Evolutionary conservation across 1,284 basidiomycete species (phyloP).

Genomic region (Farysia itapuensis): DNA sequence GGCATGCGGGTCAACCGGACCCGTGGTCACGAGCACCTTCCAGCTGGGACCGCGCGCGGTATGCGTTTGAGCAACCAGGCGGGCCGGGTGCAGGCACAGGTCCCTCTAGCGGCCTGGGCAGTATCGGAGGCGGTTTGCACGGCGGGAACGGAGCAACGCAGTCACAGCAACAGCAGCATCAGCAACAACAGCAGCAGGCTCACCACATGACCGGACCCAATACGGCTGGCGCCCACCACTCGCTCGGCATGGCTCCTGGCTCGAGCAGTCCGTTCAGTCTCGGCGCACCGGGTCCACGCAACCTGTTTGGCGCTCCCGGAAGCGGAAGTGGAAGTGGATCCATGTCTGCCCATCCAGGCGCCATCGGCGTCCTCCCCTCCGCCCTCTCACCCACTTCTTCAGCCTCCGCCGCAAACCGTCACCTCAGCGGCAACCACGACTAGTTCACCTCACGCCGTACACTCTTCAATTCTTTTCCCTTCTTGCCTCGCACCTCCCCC

Average conservation of each 20-base stretch:
- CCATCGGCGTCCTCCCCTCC: slow-evolving; percentile 21
- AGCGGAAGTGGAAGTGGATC: too few species aligned
- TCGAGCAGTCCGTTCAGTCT: slow-evolving; percentile 16
- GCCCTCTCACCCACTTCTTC: slow-evolving; percentile 33
- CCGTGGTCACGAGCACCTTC: slow-evolving; percentile 35
- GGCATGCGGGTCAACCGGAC: slow-evolving; percentile 16
- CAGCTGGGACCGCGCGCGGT: slow-evolving; percentile 55
- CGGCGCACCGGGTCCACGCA: slow-evolving; percentile 21
- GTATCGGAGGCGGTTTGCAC: slow-evolving; percentile 13
- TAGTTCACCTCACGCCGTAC: too few species aligned
- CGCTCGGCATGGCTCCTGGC: slow-evolving; percentile 1
- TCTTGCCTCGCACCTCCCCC: too few species aligned
- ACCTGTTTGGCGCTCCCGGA: slow-evolving; percentile 30
- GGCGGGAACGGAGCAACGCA: too few species aligned
- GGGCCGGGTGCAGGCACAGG: slow-evolving; percentile 8
- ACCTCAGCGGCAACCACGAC: slow-evolving; percentile 20
- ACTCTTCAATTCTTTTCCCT: too few species aligned
- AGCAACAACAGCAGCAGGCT: too few species aligned
- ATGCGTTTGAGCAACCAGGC: slow-evolving; percentile 52
- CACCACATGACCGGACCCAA: slow-evolving; percentile 10
- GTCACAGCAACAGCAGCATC: too few species aligned
- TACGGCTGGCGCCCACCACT: slow-evolving; percentile 10
- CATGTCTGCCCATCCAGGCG: slow-evolving; percentile 15
- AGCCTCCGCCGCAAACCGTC: slow-evolving; percentile 6
- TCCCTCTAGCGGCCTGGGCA: slow-evolving; percentile 3